Evolutionary conservation across 352 stramenopile species (phyloP).

Genomic region (Phytopythium aichiense): DNA sequence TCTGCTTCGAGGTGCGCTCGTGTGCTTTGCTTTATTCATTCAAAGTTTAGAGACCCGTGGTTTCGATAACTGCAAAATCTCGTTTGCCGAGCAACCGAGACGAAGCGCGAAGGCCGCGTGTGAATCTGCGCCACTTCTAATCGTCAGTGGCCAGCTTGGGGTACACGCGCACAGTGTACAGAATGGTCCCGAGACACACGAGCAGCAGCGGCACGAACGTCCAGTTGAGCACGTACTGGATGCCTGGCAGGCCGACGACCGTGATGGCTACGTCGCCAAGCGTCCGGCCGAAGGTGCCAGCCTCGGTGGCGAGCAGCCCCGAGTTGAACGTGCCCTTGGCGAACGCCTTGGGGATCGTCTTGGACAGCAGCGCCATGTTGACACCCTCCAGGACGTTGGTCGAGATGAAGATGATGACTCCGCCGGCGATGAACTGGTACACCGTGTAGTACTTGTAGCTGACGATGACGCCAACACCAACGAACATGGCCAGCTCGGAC

Average conservation of each 20-base stretch:
- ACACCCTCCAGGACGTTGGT: constrained; percentile 93
- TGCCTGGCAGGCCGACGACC: constrained; percentile 69
- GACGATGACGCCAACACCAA: constrained; percentile 87
- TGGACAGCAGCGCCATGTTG: constrained; percentile 91
- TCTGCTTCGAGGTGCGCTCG: background rate
- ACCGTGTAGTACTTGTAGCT: constrained; percentile 83
- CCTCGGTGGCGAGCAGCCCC: constrained; percentile 91
- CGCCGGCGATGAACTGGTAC: constrained; percentile 82
- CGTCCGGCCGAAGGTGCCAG: constrained; percentile 87
- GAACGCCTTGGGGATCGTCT: constrained; percentile 92
- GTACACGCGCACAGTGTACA: constrained; percentile 75
- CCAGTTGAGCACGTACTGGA: constrained; percentile 84
- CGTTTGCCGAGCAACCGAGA: background rate
- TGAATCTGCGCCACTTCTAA: constrained; percentile 11
- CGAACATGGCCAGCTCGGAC: constrained; percentile 83
- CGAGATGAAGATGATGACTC: constrained; percentile 90
- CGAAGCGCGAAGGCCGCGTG: background rate
- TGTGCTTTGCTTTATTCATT: background rate
- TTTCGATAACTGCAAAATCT: background rate
- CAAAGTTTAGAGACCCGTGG: background rate
- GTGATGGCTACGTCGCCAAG: constrained; percentile 87
- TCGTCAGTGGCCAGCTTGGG: constrained; percentile 57
- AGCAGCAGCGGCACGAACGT: constrained; percentile 68
- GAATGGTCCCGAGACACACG: constrained; percentile 48
- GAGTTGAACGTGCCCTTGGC: constrained; percentile 94